phyloP scores from a whole-genome alignment of 225 moss, liverwort and hornwort genomes.

The Marchantia paleacea region DNA sequence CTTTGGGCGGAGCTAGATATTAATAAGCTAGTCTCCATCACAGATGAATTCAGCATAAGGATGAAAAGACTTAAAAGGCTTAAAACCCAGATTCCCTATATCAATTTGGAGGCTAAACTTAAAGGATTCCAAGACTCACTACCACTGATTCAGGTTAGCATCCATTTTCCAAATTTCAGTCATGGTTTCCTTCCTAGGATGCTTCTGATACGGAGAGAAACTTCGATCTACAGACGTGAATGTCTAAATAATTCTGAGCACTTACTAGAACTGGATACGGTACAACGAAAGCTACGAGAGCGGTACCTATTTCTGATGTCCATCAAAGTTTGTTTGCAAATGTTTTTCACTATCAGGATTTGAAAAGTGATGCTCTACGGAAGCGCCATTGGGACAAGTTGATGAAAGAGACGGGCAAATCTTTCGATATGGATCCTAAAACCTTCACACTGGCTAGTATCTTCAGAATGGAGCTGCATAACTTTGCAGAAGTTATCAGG shows the following conservation, averaged over 20 bases:
- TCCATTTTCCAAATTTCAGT: not conserved
- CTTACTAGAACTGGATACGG: too few relatives aligned
- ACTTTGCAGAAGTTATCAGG: constrained; percentile 68
- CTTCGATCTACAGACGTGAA: not conserved
- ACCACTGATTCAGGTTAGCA: constrained; percentile 69
- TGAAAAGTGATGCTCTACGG: constrained; percentile 80
- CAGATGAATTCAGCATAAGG: constrained; percentile 63
- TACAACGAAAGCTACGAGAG: too few relatives aligned
- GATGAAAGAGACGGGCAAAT: constrained; percentile 73
- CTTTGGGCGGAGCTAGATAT: constrained; percentile 85
- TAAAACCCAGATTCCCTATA: constrained; percentile 59
- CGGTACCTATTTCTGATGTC: too few relatives aligned
- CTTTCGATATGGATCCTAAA: constrained; percentile 89
- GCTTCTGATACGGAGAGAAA: too few relatives aligned
- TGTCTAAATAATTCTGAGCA: too few relatives aligned
- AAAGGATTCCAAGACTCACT: constrained; percentile 83
- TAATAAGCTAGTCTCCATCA: constrained; percentile 72
- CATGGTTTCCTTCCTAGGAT: not conserved
- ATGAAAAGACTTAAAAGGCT: constrained; percentile 73
- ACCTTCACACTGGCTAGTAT: constrained; percentile 83
- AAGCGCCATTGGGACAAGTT: constrained; percentile 88
- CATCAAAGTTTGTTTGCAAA: not conserved
- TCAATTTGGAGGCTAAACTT: constrained; percentile 69
- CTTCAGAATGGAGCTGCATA: constrained; percentile 83
- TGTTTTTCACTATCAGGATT: constrained; percentile 41